Evolutionary conservation across 345 rosid genomes (phyloP), one percentile per base, ranked within the genome.

Genomic region (Salix brachista): DNA sequence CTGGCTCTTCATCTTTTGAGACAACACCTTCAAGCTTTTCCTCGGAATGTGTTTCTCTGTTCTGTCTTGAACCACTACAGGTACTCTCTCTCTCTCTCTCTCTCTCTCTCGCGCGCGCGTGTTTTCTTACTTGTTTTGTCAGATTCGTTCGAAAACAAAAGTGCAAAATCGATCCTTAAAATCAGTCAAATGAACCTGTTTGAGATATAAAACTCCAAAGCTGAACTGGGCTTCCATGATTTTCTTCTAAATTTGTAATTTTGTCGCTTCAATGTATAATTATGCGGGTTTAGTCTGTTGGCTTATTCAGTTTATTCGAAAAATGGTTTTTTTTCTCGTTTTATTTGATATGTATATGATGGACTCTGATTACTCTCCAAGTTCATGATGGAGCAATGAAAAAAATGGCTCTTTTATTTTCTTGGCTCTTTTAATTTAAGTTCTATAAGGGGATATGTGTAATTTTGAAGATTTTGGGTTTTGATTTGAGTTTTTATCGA

Each of bases 1-100:
- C 78, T 75, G 78, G 67, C 78, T 75, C 26, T 54, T 54, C 39
- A 58, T 39, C 36, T 50, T 4, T 16, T 21, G 34, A 39, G 30
- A 34, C 41, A 37, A 61, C 58, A 41, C 13, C 60, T 75, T 25
- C 52, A 60, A 21, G 19, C 28, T 2, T 76, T 56, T 13, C 52
- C 56, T 1, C 73, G 8, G 21, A 26, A 64, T 74, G 42, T 69
- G 14, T 56, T 74, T 74, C 39, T 65, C 7, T 28, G 42, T 26
- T 69, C 21, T 19, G 17, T 69, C n/a, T 17, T 58, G 68, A 69
- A 68, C 19, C 34, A 17, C 28, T 6, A 52, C 58, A 76, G 78
- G 78, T 76, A 67, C 11, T 23, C 1, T 18, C 3, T 34, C 10
- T 1, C 21, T 11, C 18, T 1, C 17, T 32, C 34, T 4, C 2